Conservation (phyloP, 805 yeast genomes). For the Alloascoidea hylecoeti region DNA sequence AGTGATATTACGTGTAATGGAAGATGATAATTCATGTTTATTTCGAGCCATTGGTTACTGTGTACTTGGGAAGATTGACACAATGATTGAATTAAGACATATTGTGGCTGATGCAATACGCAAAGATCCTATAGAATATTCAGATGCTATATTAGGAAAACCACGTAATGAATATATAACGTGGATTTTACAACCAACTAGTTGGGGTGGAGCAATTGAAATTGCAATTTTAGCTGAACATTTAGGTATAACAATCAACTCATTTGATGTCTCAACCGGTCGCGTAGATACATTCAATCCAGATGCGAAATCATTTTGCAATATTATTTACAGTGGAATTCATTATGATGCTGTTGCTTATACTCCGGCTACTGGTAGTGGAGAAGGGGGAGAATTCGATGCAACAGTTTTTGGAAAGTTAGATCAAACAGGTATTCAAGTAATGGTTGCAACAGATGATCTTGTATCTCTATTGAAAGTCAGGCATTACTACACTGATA, state of each 20-base stretch:
- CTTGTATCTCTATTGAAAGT: slow-evolving; percentile 31
- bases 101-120: slow-evolving; percentile 33
- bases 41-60: slow-evolving; percentile 53
- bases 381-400: slow-evolving; percentile 19
- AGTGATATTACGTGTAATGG: slow-evolving; percentile 40
- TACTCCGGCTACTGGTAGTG: slow-evolving; percentile 14
- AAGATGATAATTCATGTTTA: slow-evolving; percentile 70
- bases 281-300: slow-evolving; percentile 40
- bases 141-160: slow-evolving; percentile 43
- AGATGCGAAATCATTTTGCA: slow-evolving; percentile 27
- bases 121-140: slow-evolving; percentile 28
- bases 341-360: slow-evolving; percentile 58
- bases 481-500: slow-evolving; percentile 50
- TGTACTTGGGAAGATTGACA: slow-evolving; percentile 24
- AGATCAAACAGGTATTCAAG: slow-evolving; percentile 16
- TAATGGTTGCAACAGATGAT: slow-evolving; percentile 22
- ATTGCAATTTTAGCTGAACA: slow-evolving; percentile 43
- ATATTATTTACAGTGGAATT: slow-evolving; percentile 51
- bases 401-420: slow-evolving; percentile 26
- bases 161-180: slow-evolving; percentile 30
- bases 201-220: slow-evolving; percentile 85
- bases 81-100: slow-evolving; percentile 33
- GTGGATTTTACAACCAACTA: slow-evolving; percentile 46
- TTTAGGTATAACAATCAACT: slow-evolving; percentile 35
- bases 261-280: slow-evolving; percentile 53